Base-by-base conservation (phyloP, 495 filamentous ascomycete species). In the Aspergillus diversus region DNA sequence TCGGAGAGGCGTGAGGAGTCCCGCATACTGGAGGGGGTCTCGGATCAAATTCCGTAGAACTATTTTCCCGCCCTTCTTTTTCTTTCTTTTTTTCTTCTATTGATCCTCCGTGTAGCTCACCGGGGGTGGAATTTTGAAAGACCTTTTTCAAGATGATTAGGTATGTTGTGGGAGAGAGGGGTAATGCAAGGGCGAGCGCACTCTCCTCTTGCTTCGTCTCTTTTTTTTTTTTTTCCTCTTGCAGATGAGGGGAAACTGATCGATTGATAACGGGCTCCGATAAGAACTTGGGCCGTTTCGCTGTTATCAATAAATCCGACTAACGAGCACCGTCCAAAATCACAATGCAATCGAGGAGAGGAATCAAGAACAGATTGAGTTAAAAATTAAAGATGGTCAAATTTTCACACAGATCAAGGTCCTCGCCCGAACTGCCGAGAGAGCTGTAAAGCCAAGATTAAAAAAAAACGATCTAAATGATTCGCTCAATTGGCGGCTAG, bases 11-110 rank as follows among this genome's bases (percentile, higher is more conserved):
- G 48, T 43, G 62, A 39, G 37, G 66, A 47, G 39, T 65, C 63
- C 48, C 63, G 60, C 66, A 69, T 69, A 12, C n/a, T 43, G 11
- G 5, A 15, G 39, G 39, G 39, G n/a, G 5, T 17, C 27, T 50
- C 27, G 47, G n/a, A 7, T n/a, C 16, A 21, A 5, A 50, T 17
- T 9, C 16, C 16, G 47, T 50, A 31, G 16, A 8, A 51, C 39
- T 15, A 34, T 46, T 15, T 31, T 16, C 48, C 16, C 27, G 17
- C 7, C 11, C 15, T 57, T 57, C 37, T 55, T 17, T 37, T 39
- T 21, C 7, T 2, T 3, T 39, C 6, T 39, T 5, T 15, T 13
- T 1, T 55, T 37, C 11, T 16, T 15, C 12, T 39, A 9, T 35
- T 33, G 4, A 37, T 33, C 21, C 21, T 27, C 21, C 21, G 21